Conservation (phyloP, 2,329 filamentous ascomycete species). For the Chaetothyriales sp. region DNA sequence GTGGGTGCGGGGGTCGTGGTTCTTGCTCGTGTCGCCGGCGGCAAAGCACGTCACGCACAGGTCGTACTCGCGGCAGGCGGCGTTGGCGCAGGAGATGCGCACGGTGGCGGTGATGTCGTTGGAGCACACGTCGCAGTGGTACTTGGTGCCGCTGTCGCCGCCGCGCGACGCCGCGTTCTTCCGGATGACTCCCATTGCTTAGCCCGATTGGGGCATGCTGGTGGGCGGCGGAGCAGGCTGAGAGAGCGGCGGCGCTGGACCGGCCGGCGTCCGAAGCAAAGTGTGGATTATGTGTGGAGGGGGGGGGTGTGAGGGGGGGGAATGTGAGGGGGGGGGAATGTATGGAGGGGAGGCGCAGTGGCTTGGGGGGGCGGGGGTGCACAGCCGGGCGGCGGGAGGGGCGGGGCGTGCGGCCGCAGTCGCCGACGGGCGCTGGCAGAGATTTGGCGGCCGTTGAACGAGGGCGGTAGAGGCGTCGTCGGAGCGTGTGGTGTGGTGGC, state of each 20-base stretch:
- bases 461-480: background rate
- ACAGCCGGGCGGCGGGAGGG: background rate
- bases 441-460: background rate
- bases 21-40: conserved; percentile 63
- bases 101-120: conserved; percentile 96
- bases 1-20: conserved; percentile 77
- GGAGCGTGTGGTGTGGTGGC: background rate
- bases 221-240: conserved; percentile 22
- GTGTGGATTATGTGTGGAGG: too few species aligned
- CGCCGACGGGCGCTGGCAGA: background rate
- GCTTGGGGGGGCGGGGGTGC: too few species aligned
- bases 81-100: conserved; percentile 79
- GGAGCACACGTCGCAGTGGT: conserved; percentile 93
- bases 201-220: conserved; percentile 28
- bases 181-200: conserved; percentile 83
- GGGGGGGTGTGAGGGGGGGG: background rate
- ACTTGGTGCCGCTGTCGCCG: conserved; percentile 81
- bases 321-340: background rate
- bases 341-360: too few species aligned
- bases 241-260: conserved; percentile 12
- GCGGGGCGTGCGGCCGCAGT: background rate
- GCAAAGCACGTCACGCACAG: conserved; percentile 93
- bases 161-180: conserved; percentile 83
- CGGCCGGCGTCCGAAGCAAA: too few species aligned
- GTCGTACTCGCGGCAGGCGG: conserved; percentile 82